These are phyloP conservation scores for Umbelopsis sp. DNA, from an alignment of 192 early-diverging fungal species.

Conservation along the genomic window DNA sequence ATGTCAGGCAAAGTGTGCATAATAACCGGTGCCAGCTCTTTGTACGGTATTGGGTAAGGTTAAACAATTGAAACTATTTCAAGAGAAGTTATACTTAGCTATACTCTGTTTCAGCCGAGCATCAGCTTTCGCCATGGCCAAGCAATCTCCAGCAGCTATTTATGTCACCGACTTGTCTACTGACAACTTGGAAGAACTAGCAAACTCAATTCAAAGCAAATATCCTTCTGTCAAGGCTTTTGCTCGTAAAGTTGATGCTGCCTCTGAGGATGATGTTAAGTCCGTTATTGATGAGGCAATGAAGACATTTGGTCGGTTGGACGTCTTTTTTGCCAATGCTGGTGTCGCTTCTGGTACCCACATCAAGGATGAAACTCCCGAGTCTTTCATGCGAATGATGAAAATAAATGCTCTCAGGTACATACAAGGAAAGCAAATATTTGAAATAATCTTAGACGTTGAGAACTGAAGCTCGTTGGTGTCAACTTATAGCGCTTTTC, in stretches of 20 bases:
- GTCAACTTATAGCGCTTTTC: slow-evolving; percentile 40
- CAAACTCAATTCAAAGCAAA: slow-evolving; percentile 38
- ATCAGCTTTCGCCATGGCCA: slow-evolving; percentile 34
- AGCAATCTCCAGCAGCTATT: slow-evolving; percentile 38
- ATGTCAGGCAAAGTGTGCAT: slow-evolving; percentile 53
- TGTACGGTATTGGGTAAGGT: slow-evolving; percentile 51
- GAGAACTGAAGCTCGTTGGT: not conserved
- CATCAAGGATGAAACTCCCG: slow-evolving; percentile 35
- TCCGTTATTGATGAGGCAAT: slow-evolving; percentile 44
- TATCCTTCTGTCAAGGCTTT: slow-evolving; percentile 40
- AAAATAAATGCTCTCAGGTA: slow-evolving; percentile 48
- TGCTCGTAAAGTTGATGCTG: slow-evolving; percentile 48
- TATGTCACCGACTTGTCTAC: slow-evolving; percentile 47
- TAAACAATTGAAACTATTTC: not conserved
- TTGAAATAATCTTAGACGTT: not conserved
- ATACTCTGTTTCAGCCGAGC: slow-evolving; percentile 35
- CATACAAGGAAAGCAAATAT: not conserved
- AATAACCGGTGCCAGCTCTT: slow-evolving; percentile 52
- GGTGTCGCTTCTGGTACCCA: slow-evolving; percentile 36
- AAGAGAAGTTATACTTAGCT: not conserved
- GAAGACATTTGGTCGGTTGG: slow-evolving; percentile 45
- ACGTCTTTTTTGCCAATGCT: slow-evolving; percentile 63
- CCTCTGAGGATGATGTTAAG: slow-evolving; percentile 40
- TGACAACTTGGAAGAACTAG: slow-evolving; percentile 42
- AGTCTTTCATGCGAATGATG: slow-evolving; percentile 43